Conservation (phyloP, 805 yeast genomes). For the Metschnikowia noctiluminum region DNA sequence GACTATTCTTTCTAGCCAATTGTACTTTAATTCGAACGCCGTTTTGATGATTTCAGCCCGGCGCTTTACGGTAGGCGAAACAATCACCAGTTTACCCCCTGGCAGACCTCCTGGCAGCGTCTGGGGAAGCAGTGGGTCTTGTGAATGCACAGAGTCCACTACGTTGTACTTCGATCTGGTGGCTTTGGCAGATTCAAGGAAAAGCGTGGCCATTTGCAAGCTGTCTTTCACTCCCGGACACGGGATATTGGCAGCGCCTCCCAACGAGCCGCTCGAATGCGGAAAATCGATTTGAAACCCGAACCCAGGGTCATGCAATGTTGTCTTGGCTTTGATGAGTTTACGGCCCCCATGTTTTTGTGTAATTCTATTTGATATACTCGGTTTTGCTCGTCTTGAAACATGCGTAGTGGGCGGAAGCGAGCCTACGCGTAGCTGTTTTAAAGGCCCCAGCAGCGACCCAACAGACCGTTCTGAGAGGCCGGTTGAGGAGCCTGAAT, state of each 20-base stretch:
- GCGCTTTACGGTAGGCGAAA: constrained; percentile 36
- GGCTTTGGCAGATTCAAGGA: constrained; percentile 11
- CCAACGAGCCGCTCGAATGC: not conserved
- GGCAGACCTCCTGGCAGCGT: constrained; percentile 3
- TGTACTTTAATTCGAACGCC: constrained; percentile 48
- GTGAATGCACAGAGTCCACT: constrained; percentile 10
- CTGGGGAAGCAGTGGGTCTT: not conserved
- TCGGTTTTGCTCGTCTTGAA: not conserved
- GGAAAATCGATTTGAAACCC: constrained; percentile 14
- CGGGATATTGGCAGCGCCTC: not conserved
- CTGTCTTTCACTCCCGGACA: not conserved
- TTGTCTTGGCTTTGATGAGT: constrained; percentile 1
- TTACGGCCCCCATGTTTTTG: constrained; percentile 1
- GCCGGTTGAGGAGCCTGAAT: not conserved
- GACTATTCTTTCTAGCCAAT: constrained; percentile 42
- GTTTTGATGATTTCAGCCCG: constrained; percentile 50
- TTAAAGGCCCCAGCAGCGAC: constrained; percentile 8
- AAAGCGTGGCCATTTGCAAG: constrained; percentile 16
- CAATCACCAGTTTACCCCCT: constrained; percentile 10
- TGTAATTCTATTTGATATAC: not conserved
- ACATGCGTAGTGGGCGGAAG: constrained; percentile 3
- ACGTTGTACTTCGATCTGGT: constrained; percentile 15
- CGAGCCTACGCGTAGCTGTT: constrained; percentile 9
- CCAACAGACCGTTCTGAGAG: constrained; percentile 3
- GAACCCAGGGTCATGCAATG: constrained; percentile 7